These are phyloP conservation scores for Vigna nakashimae DNA, from an alignment of 306 rosid species.

Conservation along the genomic window DNA sequence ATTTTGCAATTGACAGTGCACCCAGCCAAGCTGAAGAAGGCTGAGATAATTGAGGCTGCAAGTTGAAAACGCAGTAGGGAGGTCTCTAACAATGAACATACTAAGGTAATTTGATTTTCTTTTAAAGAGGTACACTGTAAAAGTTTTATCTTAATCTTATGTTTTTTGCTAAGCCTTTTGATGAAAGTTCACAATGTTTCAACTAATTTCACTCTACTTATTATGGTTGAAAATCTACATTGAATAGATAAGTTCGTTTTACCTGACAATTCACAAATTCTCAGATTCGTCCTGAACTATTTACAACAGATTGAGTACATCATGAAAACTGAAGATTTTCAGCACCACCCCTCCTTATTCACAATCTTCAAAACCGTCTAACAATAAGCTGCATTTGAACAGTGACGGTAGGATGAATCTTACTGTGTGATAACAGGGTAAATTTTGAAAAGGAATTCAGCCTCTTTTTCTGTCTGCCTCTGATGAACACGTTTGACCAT, in stretches of 20 bases:
- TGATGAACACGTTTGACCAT: constrained; percentile 16
- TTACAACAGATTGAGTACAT: not conserved
- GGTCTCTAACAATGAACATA: constrained; percentile 62
- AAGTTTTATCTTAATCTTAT: not conserved
- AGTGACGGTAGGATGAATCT: not conserved
- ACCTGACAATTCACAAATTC: not conserved
- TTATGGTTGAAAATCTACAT: not conserved
- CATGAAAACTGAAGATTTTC: not conserved
- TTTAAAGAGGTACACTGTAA: not conserved
- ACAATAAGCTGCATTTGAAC: not conserved
- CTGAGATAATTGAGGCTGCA: constrained; percentile 74
- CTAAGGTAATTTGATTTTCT: constrained; percentile 59
- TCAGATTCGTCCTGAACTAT: not conserved
- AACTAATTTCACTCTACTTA: not conserved
- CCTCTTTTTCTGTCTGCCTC: not conserved
- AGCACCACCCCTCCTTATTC: not conserved
- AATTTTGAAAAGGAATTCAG: constrained; percentile 1
- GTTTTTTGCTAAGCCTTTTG: not conserved
- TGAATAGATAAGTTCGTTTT: not conserved
- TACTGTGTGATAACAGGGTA: not conserved
- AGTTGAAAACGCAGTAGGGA: constrained; percentile 63
- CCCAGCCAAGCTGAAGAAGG: constrained; percentile 68
- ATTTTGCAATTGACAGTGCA: constrained; percentile 70
- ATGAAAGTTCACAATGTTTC: not conserved
- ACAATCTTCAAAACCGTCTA: too few relatives aligned